A percentile compares a stretch with the other conserved stretches of the same genome.
Evolutionary conservation across 2,329 filamentous ascomycete species (phyloP).

Genomic region (Cordyceps pruinosa): DNA sequence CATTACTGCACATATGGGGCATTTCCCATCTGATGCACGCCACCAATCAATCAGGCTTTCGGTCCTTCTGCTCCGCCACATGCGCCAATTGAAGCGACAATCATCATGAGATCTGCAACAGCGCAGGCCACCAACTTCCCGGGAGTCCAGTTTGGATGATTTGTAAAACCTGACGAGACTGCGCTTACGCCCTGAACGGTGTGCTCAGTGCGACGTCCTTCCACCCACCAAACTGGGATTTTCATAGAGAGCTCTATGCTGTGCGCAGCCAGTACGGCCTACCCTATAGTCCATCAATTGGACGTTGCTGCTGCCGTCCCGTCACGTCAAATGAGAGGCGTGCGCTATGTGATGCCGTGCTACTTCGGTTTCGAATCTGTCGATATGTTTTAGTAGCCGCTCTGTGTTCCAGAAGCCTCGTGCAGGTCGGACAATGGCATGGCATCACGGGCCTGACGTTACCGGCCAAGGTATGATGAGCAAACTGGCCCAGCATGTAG

Average conservation of each 20-base stretch:
- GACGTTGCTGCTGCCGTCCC: not conserved
- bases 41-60: not conserved
- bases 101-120: not conserved
- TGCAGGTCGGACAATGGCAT: too few species aligned
- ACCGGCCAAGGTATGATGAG: too few species aligned
- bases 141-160: not conserved
- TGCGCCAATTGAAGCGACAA: not conserved
- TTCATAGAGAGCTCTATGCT: not conserved
- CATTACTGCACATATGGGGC: not conserved
- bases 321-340: not conserved
- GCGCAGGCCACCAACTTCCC: not conserved
- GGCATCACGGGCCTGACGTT: not conserved
- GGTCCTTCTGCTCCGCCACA: not conserved
- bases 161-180: too few species aligned
- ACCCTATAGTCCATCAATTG: not conserved
- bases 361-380: not conserved
- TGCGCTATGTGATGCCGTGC: not conserved
- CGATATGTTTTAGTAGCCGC: not conserved
- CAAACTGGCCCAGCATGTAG: too few species aligned
- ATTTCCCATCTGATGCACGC: not conserved
- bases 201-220: not conserved
- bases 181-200: not conserved
- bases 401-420: not conserved
- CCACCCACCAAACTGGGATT: too few species aligned
- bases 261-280: not conserved